These are phyloP conservation scores for Gnaphalium uliginosum DNA, from an alignment of 129 eudicot species.

Conservation along the genomic window DNA sequence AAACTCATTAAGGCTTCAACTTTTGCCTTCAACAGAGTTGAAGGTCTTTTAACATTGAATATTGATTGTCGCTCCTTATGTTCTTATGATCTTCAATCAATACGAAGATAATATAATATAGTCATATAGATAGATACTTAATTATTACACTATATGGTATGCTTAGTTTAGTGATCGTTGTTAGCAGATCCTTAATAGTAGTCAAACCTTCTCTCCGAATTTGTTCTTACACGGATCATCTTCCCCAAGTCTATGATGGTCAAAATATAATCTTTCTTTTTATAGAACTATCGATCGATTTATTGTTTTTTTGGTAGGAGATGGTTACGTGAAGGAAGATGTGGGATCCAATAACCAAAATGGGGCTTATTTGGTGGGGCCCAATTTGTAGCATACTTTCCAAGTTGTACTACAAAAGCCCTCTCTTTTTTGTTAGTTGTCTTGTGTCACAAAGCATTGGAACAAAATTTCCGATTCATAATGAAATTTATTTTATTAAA, in stretches of 20 bases:
- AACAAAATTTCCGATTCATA: conserved; percentile 27
- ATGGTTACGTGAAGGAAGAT: conserved; percentile 48
- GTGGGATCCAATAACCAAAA: conserved; percentile 49
- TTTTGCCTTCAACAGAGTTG: no score
- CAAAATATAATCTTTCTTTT: conserved; percentile 16
- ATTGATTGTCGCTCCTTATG: no score
- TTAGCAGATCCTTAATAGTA: no score
- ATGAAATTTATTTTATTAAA: conserved; percentile 21
- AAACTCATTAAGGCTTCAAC: no score
- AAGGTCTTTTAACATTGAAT: no score
- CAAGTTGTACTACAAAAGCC: conserved; percentile 28
- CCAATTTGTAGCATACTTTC: conserved; percentile 20
- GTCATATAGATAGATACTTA: no score
- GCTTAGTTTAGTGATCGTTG: no score
- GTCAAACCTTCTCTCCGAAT: no score
- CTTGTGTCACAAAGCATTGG: conserved; percentile 39
- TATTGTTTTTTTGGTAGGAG: conserved; percentile 24
- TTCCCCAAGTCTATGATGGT: neutral
- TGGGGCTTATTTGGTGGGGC: conserved; percentile 33
- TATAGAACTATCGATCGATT: conserved; percentile 19
- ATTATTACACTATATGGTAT: no score
- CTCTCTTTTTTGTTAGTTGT: conserved; percentile 51
- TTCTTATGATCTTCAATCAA: no score
- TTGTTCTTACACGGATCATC: neutral
- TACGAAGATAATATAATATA: no score